Evolutionary conservation across 176 grass and related monocot species (phyloP), one percentile per base, ranked within the genome.

Genomic region (Ampelocalamus luodianensis): DNA sequence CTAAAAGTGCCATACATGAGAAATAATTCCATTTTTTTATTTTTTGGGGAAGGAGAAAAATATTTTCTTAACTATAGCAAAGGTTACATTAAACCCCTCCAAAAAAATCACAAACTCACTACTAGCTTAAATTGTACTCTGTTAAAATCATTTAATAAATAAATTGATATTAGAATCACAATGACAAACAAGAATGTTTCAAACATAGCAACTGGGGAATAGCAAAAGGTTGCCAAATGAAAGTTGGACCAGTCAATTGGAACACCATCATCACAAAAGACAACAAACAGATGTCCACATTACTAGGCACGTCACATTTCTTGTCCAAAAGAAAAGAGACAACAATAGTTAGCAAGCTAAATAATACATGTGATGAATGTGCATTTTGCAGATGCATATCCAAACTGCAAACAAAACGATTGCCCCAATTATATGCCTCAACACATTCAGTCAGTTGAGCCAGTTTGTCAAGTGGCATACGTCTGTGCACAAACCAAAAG

Each of bases 291-390:
- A 81, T 55, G 67, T 72, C 72, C 26, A 78, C 36, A 77, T 39
- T 65, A 58, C 65, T n/a, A 48, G 65, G 14, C 24, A 14, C 48
- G 38, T 37, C 36, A 15, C 42, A 20, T 73, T 66, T 20, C 9
- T 78, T 74, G 60, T 85, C 34, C 39, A 61, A 1, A 1, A 26
- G 13, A 80, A 83, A 29, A 74, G 79, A 60, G 59, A 87, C 50
- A 45, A 20, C 12, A 42, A 68, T 79, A 39, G 39, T 22, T 50
- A 60, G 22, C 27, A 34, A 1, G 22, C 48, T 65, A 58, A 45
- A 59, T 12, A 23, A 40, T 38, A 3, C 84, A 90, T 78, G 65
- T 78, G 84, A 72, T n/a, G 29, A 82, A 60, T 36, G 50, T 85
- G 68, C 66, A 10, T 17, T 29, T 51, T 37, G 14, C 6, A 82